A percentile compares a stretch with the other conserved stretches of the same genome.
Conservation (phyloP, 2,329 filamentous ascomycete species). For the Curvularia sp. region DNA sequence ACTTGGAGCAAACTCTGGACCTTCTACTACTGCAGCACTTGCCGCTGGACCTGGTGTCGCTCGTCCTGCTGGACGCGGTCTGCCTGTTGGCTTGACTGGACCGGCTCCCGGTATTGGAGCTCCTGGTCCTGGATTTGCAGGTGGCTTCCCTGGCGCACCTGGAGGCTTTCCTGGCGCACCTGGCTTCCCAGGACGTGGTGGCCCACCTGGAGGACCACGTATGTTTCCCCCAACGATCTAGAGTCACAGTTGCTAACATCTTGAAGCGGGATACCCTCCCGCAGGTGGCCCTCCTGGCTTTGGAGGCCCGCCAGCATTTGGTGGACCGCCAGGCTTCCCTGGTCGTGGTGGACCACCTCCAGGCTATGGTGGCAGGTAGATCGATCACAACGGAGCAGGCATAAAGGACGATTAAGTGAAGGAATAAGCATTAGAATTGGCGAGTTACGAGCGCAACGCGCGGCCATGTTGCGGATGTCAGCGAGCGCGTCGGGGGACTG, state of each 20-base stretch:
- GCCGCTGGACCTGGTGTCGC: constrained; percentile 87
- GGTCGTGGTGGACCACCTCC: constrained; percentile 40
- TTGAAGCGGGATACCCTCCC: constrained; percentile 52
- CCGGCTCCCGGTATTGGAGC: constrained; percentile 88
- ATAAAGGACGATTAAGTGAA: constrained; percentile 7
- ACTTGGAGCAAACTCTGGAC: constrained; percentile 76
- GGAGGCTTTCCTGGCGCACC: constrained; percentile 47
- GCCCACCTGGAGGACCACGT: constrained; percentile 50
- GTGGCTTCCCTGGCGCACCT: constrained; percentile 48
- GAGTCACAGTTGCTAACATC: constrained; percentile 31
- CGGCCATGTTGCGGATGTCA: constrained; percentile 6
- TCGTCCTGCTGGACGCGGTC: constrained; percentile 86
- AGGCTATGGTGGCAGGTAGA: constrained; percentile 38
- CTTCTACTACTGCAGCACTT: constrained; percentile 66
- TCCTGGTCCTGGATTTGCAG: constrained; percentile 69
- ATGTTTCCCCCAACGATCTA: constrained; percentile 18
- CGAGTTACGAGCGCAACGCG: constrained; percentile 7
- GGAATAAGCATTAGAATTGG: constrained; percentile 10
- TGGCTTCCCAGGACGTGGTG: constrained; percentile 45
- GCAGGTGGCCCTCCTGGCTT: constrained; percentile 59
- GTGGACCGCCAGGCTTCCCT: constrained; percentile 30
- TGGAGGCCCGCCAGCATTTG: constrained; percentile 41
- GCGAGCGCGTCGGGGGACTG: constrained; percentile 8
- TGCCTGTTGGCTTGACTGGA: constrained; percentile 82
- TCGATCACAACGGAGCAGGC: constrained; percentile 2